Evolutionary conservation across 1,284 basidiomycete genomes (phyloP).

Genomic region (Porogramme epimiltina): DNA sequence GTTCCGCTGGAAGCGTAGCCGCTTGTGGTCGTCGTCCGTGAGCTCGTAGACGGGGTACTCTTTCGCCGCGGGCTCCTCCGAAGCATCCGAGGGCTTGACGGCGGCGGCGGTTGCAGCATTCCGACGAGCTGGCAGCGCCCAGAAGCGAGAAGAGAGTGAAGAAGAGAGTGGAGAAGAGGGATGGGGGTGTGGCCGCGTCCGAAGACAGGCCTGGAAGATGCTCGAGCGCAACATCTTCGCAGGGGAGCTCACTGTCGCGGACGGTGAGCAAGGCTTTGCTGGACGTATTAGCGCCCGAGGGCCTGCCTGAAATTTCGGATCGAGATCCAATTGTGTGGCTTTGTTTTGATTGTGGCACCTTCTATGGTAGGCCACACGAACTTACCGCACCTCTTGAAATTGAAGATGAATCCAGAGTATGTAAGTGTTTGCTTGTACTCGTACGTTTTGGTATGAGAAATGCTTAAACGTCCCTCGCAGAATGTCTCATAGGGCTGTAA

Average conservation of each 20-base stretch:
- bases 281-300: background rate
- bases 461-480: too few relatives aligned
- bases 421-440: too few relatives aligned
- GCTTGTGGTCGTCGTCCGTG: constrained; percentile 56
- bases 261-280: constrained; percentile 14
- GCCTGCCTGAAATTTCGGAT: background rate
- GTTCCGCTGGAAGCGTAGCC: constrained; percentile 72
- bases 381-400: too few relatives aligned
- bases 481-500: too few relatives aligned
- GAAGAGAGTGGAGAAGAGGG: background rate
- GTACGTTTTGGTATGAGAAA: too few relatives aligned
- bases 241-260: constrained; percentile 18
- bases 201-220: constrained; percentile 23
- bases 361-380: too few relatives aligned
- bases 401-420: too few relatives aligned
- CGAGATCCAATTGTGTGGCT: background rate
- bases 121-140: constrained; percentile 14
- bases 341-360: background rate
- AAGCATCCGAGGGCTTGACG: constrained; percentile 17
- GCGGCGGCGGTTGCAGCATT: constrained; percentile 29
- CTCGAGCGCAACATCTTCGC: constrained; percentile 16
- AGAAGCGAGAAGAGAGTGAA: constrained; percentile 9
- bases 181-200: constrained; percentile 19
- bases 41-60: constrained; percentile 43
- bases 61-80: constrained; percentile 9